Evolutionary conservation across 1,139 yeast genomes (phyloP), one percentile per base, ranked within the genome.

Genomic region (Meyerozyma smithsonii): DNA sequence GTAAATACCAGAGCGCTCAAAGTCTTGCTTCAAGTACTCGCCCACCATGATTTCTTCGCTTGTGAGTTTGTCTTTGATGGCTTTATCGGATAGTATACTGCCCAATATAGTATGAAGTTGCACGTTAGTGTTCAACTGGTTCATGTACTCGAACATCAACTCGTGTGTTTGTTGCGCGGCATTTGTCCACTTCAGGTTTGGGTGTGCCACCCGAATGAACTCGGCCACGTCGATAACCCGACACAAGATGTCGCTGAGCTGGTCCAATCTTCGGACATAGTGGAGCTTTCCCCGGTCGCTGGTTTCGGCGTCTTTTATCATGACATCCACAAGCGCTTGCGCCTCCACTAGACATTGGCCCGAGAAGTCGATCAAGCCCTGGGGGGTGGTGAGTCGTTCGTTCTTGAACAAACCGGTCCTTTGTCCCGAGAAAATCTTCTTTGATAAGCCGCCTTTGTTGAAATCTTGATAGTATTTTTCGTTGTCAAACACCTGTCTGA

Each of bases 181-280:
- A 36, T 71, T 72, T 4, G 84, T 73, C 74, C 87, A 88, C 32
- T 69, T 64, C 38, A 69, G 68, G 46, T 82, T 76, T 0, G 97
- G 97, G 58, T 92, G 97, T 1, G 84, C 81, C 37, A 89, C 90
- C 39, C 98, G 70, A 20, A 94, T 79, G 61, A 92, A 92, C 50
- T 92, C 98, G 20, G 96, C 94, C 41, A 90, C 77, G 59, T 92
- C 99, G 35, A 92, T 90, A 7, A 88, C 97, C 44, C 96, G 77
- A 58, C 99, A 92, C 34, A 92, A 63, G 16, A 85, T 76, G 58
- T 92, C 98, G 52, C 96, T 85, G 34, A 94, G 65, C 48, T 89
- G 80, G 58, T 92, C 99, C 45, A 92, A 64, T 40, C 81, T 79
- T 39, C 79, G 56, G 40, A 92, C 78, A 44, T 79, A 86, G 11